phyloP scores from a whole-genome alignment of 116 monocot species.

The Posidonia oceanica region DNA sequence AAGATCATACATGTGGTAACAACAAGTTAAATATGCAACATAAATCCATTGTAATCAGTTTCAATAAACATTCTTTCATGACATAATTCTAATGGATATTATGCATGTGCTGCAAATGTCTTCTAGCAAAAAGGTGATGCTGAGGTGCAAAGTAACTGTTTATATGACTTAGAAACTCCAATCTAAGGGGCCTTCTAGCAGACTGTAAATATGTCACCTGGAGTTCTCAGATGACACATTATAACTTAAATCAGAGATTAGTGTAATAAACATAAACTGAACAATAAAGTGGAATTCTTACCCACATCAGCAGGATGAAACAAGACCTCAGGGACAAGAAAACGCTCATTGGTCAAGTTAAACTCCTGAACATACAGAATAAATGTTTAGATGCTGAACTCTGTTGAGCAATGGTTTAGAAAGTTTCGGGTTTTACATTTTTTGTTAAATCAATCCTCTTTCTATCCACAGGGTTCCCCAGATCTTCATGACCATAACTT shows the following conservation, averaged over 20 bases:
- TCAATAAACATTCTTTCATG: no score
- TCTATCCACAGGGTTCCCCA: conserved; percentile 25
- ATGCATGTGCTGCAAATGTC: no score
- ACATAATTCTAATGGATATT: no score
- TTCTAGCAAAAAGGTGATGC: no score
- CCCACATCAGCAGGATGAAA: conserved; percentile 88
- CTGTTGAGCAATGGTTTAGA: background rate
- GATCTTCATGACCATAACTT: conserved; percentile 9
- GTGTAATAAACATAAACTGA: background rate
- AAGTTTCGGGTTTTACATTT: conserved; percentile 41
- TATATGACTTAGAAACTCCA: no score
- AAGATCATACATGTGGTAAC: no score
- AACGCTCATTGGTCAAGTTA: conserved; percentile 77
- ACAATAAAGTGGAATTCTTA: conserved; percentile 15
- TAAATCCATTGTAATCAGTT: no score
- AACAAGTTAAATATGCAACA: no score
- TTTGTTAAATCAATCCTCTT: conserved; percentile 44
- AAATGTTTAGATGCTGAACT: conserved; percentile 7
- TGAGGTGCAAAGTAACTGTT: no score
- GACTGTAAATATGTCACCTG: no score
- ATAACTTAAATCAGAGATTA: background rate
- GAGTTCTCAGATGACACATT: no score
- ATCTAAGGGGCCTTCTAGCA: no score
- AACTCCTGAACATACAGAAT: conserved; percentile 57
- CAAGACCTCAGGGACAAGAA: conserved; percentile 93